Evolutionary conservation across 805 yeast genomes (phyloP).

Genomic region (Candida dajiaensis): DNA sequence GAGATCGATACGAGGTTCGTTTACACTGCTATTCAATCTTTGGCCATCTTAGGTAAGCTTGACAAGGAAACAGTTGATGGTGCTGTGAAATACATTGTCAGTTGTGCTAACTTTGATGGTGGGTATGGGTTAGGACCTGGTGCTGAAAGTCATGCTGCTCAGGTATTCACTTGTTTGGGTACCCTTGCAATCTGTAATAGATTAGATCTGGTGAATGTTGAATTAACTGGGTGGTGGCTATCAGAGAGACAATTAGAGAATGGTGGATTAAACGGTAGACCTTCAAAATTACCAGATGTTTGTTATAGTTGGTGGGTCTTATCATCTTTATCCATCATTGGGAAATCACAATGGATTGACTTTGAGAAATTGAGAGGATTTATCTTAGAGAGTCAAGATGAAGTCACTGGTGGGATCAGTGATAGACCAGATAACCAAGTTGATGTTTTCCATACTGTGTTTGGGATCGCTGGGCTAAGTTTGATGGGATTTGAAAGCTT

Average conservation of each 20-base stretch:
- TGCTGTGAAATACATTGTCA: constrained; percentile 58
- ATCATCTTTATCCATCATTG: constrained; percentile 64
- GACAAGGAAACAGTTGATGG: constrained; percentile 48
- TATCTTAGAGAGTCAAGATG: constrained; percentile 74
- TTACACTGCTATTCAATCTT: constrained; percentile 70
- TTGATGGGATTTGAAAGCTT: constrained; percentile 59
- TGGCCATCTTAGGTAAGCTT: constrained; percentile 63
- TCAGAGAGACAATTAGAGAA: constrained; percentile 78
- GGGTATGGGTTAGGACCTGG: constrained; percentile 94
- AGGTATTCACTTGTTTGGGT: constrained; percentile 80
- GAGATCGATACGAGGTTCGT: constrained; percentile 91
- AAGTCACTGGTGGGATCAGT: constrained; percentile 78
- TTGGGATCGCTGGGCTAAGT: constrained; percentile 85
- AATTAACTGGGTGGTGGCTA: constrained; percentile 74
- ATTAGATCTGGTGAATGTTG: constrained; percentile 41
- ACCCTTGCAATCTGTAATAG: constrained; percentile 63
- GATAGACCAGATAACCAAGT: constrained; percentile 89
- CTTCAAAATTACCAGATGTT: constrained; percentile 94
- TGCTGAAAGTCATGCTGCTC: constrained; percentile 93
- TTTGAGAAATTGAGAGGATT: constrained; percentile 53
- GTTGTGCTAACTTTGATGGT: constrained; percentile 90
- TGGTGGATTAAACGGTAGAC: constrained; percentile 96
- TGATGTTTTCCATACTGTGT: constrained; percentile 89
- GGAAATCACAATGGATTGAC: constrained; percentile 73
- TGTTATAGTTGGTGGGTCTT: constrained; percentile 98